phyloP scores from a whole-genome alignment of 345 rosid genomes.

The Salix caprea region DNA sequence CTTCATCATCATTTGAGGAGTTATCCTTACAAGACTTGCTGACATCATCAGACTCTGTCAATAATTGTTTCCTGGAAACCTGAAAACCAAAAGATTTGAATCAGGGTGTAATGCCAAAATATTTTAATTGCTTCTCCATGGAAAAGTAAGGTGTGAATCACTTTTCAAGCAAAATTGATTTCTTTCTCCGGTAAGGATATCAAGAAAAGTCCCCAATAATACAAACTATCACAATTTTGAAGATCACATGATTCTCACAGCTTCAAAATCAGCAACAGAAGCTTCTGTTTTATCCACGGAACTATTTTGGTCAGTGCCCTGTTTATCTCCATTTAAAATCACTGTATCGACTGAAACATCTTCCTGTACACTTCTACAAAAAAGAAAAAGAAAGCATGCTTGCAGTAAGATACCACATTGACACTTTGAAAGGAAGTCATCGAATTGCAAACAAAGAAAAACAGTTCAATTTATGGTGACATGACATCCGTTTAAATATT shows the following conservation, averaged over 20 bases:
- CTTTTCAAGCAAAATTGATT: neutral
- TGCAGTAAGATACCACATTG: neutral
- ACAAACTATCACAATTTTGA: neutral
- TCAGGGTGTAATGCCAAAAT: neutral
- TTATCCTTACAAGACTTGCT: slow-evolving; percentile 41
- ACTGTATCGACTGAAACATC: slow-evolving; percentile 48
- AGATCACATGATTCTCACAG: slow-evolving; percentile 36
- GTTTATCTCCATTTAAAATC: slow-evolving; percentile 51
- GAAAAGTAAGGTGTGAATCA: neutral
- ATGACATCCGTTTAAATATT: neutral
- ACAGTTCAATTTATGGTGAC: neutral
- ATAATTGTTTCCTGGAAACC: slow-evolving; percentile 43
- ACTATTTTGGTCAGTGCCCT: slow-evolving; percentile 40
- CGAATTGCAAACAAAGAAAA: neutral
- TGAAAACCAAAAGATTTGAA: slow-evolving; percentile 30
- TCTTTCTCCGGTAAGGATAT: neutral
- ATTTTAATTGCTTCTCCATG: neutral
- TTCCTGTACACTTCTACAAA: slow-evolving; percentile 56
- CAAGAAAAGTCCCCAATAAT: neutral
- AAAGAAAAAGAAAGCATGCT: neutral
- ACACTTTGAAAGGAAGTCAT: neutral
- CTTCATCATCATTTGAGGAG: slow-evolving; percentile 38
- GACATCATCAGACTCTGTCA: slow-evolving; percentile 37
- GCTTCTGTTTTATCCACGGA: slow-evolving; percentile 52
- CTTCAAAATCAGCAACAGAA: slow-evolving; percentile 24